These are phyloP conservation scores for Pestalotiopsis fici DNA, from an alignment of 2,329 filamentous ascomycete species.

Conservation along the genomic window DNA sequence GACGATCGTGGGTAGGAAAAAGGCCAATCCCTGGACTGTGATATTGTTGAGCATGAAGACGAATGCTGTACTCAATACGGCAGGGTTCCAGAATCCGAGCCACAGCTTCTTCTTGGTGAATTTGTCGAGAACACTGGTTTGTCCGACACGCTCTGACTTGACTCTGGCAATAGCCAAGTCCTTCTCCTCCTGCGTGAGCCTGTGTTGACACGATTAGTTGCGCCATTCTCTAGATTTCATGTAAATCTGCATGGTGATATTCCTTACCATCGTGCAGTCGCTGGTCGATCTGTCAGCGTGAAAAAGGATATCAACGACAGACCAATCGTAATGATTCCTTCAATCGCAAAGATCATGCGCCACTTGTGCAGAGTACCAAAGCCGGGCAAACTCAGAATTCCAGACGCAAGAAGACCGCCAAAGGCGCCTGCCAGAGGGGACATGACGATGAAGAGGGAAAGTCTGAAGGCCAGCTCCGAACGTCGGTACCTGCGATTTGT, in stretches of 20 bases:
- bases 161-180: conserved; percentile 66
- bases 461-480: conserved; percentile 64
- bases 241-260: not conserved
- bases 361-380: conserved; percentile 39
- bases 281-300: conserved; percentile 69
- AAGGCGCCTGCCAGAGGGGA: conserved; percentile 71
- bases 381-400: conserved; percentile 60
- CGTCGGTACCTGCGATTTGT: conserved; percentile 55
- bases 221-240: not conserved
- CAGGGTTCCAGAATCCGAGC: conserved; percentile 64
- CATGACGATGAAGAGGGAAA: conserved; percentile 71
- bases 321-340: conserved; percentile 53
- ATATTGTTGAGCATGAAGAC: conserved; percentile 43
- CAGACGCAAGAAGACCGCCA: conserved; percentile 66
- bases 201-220: not conserved
- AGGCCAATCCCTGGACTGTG: conserved; percentile 70
- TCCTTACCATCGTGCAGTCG: conserved; percentile 57
- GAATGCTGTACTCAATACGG: conserved; percentile 32
- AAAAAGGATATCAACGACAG: conserved; percentile 61
- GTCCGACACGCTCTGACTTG: conserved; percentile 66
- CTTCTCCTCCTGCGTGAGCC: conserved; percentile 65
- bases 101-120: conserved; percentile 60
- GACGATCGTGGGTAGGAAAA: conserved; percentile 73
- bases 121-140: conserved; percentile 64
- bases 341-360: conserved; percentile 32